Conservation (phyloP, 805 yeast genomes). For the Starmerella etchellsii region DNA sequence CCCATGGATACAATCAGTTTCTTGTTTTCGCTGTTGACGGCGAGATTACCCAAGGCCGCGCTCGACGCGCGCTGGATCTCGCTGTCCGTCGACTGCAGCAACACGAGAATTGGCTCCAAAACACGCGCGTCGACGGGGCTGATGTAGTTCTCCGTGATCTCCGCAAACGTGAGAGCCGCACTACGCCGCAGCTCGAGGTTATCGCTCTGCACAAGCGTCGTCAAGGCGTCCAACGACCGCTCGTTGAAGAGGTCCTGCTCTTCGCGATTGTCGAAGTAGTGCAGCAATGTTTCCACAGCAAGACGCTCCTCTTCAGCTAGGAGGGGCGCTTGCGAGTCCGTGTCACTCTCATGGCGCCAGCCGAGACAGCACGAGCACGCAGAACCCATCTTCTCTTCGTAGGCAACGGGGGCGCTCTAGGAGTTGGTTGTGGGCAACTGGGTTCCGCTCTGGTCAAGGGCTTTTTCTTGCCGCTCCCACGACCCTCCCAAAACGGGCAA, state of each 20-base stretch:
- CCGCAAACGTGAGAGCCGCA: constrained; percentile 97
- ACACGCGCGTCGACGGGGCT: constrained; percentile 83
- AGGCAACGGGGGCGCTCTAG: too few species aligned
- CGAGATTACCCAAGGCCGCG: constrained; percentile 96
- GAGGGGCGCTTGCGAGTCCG: constrained; percentile 64
- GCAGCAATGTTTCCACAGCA: constrained; percentile 81
- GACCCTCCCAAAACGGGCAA: too few species aligned
- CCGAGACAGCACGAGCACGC: constrained; percentile 17
- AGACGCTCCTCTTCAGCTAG: constrained; percentile 93
- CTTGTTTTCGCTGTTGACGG: constrained; percentile 92
- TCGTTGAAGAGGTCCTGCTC: constrained; percentile 82
- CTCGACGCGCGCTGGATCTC: constrained; percentile 98
- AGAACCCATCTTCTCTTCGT: constrained; percentile 16
- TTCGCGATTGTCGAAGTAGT: constrained; percentile 75
- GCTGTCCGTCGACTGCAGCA: constrained; percentile 74
- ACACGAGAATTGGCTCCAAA: constrained; percentile 79
- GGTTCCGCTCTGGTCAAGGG: too few species aligned
- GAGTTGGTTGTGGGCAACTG: too few species aligned
- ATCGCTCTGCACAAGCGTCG: constrained; percentile 87
- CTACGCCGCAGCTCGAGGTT: constrained; percentile 89
- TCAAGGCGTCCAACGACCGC: constrained; percentile 72
- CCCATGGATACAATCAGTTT: constrained; percentile 94
- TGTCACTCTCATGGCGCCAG: constrained; percentile 40
- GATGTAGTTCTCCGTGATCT: constrained; percentile 83
- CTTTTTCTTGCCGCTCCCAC: too few species aligned